Conservation (phyloP, 805 yeast species). For the Suhomyces xylopsoci region DNA sequence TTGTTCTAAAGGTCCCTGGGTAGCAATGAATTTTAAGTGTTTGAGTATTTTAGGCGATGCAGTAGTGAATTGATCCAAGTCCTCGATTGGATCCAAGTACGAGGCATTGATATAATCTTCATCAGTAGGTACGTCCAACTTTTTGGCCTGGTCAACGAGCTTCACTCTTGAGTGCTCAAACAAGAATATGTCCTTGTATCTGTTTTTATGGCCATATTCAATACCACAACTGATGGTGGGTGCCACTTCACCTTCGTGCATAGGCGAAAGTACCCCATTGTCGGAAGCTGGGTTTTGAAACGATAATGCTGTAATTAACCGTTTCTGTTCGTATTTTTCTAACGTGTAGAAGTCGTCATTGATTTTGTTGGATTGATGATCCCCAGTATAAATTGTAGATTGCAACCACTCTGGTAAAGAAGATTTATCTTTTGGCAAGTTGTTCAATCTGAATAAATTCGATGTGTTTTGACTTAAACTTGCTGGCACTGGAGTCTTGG, state of each 20-base stretch:
- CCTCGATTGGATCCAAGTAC: constrained; percentile 37
- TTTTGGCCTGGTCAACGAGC: constrained; percentile 27
- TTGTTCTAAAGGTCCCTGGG: constrained; percentile 79
- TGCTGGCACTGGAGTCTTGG: constrained; percentile 4
- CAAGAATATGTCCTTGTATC: constrained; percentile 87
- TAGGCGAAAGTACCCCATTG: constrained; percentile 2
- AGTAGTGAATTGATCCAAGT: constrained; percentile 10
- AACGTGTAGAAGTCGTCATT: constrained; percentile 52
- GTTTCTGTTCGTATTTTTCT: constrained; percentile 65
- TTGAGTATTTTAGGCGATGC: constrained; percentile 5
- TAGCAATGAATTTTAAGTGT: constrained; percentile 53
- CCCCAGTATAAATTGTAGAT: constrained; percentile 7
- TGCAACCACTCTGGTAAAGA: constrained; percentile 40
- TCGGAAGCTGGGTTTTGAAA: constrained; percentile 5
- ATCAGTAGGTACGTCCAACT: constrained; percentile 16
- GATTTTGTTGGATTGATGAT: constrained; percentile 14
- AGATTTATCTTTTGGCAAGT: constrained; percentile 32
- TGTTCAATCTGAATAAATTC: constrained; percentile 19
- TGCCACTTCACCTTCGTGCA: constrained; percentile 18
- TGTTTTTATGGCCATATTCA: constrained; percentile 58
- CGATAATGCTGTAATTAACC: constrained; percentile 47
- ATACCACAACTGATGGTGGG: constrained; percentile 69
- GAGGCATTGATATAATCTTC: constrained; percentile 85
- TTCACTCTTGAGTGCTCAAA: constrained; percentile 83
- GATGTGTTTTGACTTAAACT: constrained; percentile 11